Conservation (phyloP, 768 basidiomycete species). For the Trametes gibbosa region DNA sequence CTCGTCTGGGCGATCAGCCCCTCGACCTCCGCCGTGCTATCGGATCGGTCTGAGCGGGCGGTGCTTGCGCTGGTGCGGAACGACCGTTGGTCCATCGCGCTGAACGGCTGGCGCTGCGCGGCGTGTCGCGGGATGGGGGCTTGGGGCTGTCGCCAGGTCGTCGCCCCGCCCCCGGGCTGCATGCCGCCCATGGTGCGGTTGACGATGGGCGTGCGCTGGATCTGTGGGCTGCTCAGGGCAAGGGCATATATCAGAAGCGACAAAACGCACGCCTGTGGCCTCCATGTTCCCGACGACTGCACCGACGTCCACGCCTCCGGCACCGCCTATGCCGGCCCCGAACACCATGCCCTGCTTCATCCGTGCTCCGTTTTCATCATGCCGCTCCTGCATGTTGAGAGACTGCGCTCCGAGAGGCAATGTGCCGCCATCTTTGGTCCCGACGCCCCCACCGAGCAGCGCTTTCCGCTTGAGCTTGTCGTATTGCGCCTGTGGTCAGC, state of each 20-base stretch:
- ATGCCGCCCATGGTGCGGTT: conserved; percentile 41
- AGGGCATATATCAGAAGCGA: not conserved
- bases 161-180: conserved; percentile 17
- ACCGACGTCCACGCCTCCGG: conserved; percentile 43
- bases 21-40: conserved; percentile 74
- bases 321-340: conserved; percentile 25
- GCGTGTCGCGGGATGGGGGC: conserved; percentile 32
- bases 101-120: conserved; percentile 44
- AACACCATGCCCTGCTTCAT: conserved; percentile 23
- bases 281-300: conserved; percentile 67
- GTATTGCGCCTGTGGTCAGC: conserved; percentile 54
- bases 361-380: conserved; percentile 1
- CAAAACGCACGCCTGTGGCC: conserved; percentile 49
- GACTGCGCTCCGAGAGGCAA: conserved; percentile 15
- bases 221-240: too few relatives aligned
- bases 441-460: conserved; percentile 48
- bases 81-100: conserved; percentile 23
- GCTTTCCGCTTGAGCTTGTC: conserved; percentile 84
- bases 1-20: conserved; percentile 43
- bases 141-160: conserved; percentile 30
- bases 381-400: conserved; percentile 13
- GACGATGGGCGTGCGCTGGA: conserved; percentile 67
- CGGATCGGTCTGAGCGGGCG: conserved; percentile 36
- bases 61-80: conserved; percentile 26
- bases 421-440: not conserved